Conservation (phyloP, 768 basidiomycete genomes). For the Leccinum boreale region DNA sequence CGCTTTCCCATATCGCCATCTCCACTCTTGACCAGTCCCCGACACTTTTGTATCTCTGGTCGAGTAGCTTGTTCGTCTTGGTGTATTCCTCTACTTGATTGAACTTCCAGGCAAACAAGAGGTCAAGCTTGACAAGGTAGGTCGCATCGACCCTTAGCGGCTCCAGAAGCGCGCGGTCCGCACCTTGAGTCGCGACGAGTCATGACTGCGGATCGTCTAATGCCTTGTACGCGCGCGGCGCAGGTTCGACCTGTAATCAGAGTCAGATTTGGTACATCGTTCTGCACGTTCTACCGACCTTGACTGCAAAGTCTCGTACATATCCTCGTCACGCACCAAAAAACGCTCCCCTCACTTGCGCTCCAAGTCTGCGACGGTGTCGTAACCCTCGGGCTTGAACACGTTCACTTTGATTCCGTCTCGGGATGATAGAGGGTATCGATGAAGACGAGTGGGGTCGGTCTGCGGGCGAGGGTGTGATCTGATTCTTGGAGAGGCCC, state of each 20-base stretch:
- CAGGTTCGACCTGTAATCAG: constrained; percentile 80
- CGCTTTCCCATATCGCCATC: constrained; percentile 73
- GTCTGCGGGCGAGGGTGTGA: constrained; percentile 47
- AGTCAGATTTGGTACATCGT: not conserved
- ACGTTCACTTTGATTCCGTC: constrained; percentile 73
- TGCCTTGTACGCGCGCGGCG: constrained; percentile 78
- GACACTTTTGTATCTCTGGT: constrained; percentile 90
- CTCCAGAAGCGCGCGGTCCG: constrained; percentile 74
- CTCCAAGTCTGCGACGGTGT: constrained; percentile 73
- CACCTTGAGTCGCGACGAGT: constrained; percentile 97
- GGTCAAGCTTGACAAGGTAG: constrained; percentile 92
- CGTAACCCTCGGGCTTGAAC: constrained; percentile 74
- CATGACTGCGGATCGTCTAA: constrained; percentile 80
- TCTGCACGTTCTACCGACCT: constrained; percentile 46
- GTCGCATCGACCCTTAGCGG: constrained; percentile 90
- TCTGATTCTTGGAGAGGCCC: constrained; percentile 83
- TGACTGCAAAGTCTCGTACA: constrained; percentile 86
- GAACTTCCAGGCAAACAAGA: constrained; percentile 88
- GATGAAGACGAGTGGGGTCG: constrained; percentile 88
- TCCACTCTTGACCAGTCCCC: constrained; percentile 83
- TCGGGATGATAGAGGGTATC: constrained; percentile 95
- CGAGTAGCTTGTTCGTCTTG: constrained; percentile 73
- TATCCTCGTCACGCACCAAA: constrained; percentile 86
- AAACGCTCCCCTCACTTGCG: constrained; percentile 69
- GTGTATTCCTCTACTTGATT: constrained; percentile 81